Evolutionary conservation across 495 filamentous ascomycete species (phyloP), one percentile per base, ranked within the genome.

Genomic region (Astrocystis sublimbata): DNA sequence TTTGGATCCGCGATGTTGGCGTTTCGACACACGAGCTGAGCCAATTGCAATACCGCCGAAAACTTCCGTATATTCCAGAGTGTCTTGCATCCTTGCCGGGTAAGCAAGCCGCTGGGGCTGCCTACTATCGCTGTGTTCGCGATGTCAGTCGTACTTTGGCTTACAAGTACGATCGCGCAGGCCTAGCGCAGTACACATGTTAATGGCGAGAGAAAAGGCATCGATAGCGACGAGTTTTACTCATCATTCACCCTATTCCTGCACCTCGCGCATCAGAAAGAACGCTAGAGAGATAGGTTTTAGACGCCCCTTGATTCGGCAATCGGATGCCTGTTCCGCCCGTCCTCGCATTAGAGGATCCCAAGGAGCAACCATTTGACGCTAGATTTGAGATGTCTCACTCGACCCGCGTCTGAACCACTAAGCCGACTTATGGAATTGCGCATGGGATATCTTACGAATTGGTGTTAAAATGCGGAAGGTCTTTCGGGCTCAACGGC

Each of bases 381-480:
- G 41, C 23, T 21, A 13, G 30, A 21, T 4, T 58, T 33, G 58
- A 51, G 15, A 52, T 41, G 24, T 36, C 58, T 60, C 28, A 24
- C 45, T 31, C 45, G 21, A 30, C 30, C 26, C 40, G 23, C 28
- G 54, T 13, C 26, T 35, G 28, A 28, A 45, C 24, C 26, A 33
- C 54, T 21, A 15, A 28, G 19, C 23, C 38, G n/a, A 8, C 26
- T 15, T 60, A 26, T 23, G 23, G 45, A 50, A 31, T 51, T 21
- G 40, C n/a, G 24, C 40, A 13, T 60, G 45, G 33, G 41, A 31
- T 50, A 24, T 42, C 43, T 60, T 50, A 30, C 33, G 33, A 51
- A 45, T n/a, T 38, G 33, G 35, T 31, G 58, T 42, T 60, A 47
- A 52, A 51, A 51, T 52, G 13, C 17, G 46, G 58, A 52, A 60